Evolutionary conservation across 148 eudicot genomes (phyloP).

Genomic region (Heliosperma pusillum): DNA sequence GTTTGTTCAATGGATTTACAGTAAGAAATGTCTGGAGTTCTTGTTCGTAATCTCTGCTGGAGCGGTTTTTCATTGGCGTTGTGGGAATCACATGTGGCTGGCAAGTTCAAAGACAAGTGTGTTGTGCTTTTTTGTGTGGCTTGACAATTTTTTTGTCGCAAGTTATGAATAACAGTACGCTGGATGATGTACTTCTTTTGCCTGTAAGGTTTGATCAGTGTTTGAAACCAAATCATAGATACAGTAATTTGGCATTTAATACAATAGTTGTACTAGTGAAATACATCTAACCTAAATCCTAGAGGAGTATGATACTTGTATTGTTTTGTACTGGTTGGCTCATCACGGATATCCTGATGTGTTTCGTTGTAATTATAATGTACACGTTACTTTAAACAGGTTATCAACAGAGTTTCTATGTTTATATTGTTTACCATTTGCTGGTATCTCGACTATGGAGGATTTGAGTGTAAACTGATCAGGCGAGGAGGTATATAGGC

Average conservation of each 20-base stretch:
- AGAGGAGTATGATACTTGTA: not conserved
- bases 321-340: constrained; percentile 1
- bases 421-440: no score
- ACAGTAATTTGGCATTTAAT: not conserved
- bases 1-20: constrained; percentile 9
- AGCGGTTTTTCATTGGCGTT: not conserved
- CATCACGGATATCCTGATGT: not conserved
- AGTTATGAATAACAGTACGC: not conserved
- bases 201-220: not conserved
- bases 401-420: no score
- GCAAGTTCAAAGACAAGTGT: not conserved
- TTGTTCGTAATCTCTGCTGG: constrained; percentile 3
- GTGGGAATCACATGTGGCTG: not conserved
- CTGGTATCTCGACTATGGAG: no score
- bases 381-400: no score
- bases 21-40: constrained; percentile 8
- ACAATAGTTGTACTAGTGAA: not conserved
- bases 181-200: not conserved
- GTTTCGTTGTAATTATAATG: not conserved
- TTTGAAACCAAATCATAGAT: not conserved
- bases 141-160: not conserved
- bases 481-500: no score
- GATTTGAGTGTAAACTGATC: no score
- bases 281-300: not conserved
- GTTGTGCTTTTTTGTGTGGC: constrained; percentile 1